Base-by-base conservation (phyloP, 164 flowering plant genomes). In the Vitis riparia region DNA sequence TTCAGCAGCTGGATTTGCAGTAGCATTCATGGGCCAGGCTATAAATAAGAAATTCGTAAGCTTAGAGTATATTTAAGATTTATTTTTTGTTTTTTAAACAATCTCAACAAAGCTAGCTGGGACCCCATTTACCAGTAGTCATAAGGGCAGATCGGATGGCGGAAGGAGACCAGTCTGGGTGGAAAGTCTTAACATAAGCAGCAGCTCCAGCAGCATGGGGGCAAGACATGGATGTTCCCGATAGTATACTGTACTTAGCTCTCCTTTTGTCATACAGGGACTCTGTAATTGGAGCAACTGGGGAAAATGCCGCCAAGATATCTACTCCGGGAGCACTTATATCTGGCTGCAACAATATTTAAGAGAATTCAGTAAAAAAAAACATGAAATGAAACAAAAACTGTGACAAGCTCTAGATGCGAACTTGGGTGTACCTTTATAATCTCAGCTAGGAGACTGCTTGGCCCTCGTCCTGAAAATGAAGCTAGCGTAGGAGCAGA, bases 211-310 rank as follows among this genome's bases (percentile, higher is more conserved):
- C 53, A 15, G 15, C 80, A 67, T 81, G 85, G 3, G 85, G 87
- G 58, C 83, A 81, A 48, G 85, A 11, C 83, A 81, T 78, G 3
- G 85, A 84, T 0, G 81, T 84, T 9, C 85, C 84, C 3, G 79
- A 69, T 4, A 69, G 0, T 44, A 77, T 47, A 48, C n/a, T 77
- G 70, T 58, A 77, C 1, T 61, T 30, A 1, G 55, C 76, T 2
- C 37, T 2, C 55, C 44, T 61, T 27, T 5, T 68, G 27, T 61
- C 71, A 6, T 16, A 11, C 19, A 2, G 27, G 27, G 2, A 13
- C 11, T 29, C 0, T 5, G 37, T 13, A 78, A 57, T 3, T 0
- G 66, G 49, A 47, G 19, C 29, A 51, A 17, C 37, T 0, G 63
- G 73, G 1, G 77, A 51, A 48, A 7, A 66, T n/a, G 65, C 48